Percentiles rank a stretch among this genome's conserved stretches.
Conservation (phyloP, 169 alveolate species). For the Plasmodium gonderi region DNA sequence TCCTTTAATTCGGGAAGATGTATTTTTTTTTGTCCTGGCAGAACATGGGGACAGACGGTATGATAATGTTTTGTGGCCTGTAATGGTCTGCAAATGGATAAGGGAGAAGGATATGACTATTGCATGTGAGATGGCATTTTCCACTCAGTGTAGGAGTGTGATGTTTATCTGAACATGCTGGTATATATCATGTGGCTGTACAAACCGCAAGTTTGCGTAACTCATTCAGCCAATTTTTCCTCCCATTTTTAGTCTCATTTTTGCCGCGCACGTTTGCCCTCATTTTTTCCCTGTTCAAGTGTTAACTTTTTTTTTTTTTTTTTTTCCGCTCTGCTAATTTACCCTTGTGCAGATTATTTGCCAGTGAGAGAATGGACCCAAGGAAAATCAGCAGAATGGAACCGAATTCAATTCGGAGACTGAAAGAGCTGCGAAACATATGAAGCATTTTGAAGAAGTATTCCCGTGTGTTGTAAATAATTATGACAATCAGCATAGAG, state of each 20-base stretch:
- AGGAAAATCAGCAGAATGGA: slow-evolving; percentile 25
- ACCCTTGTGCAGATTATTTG: slow-evolving; percentile 32
- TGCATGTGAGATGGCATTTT: not conserved
- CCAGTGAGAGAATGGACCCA: not conserved
- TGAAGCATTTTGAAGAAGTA: slow-evolving; percentile 40
- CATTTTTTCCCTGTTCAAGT: not conserved
- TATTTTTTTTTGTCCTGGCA: slow-evolving; percentile 40
- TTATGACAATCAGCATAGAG: slow-evolving; percentile 31
- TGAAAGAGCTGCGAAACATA: slow-evolving; percentile 17
- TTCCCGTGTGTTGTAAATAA: slow-evolving; percentile 28
- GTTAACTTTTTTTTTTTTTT: not conserved
- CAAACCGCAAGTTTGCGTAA: no score
- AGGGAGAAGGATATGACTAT: not conserved
- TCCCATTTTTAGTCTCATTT: not conserved
- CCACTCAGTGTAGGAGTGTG: no score
- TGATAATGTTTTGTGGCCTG: slow-evolving; percentile 24
- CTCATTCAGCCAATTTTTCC: no score
- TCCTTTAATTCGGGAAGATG: slow-evolving; percentile 1
- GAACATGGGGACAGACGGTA: slow-evolving; percentile 54
- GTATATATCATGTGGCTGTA: no score
- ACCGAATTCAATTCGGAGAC: slow-evolving; percentile 25
- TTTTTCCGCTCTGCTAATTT: not conserved
- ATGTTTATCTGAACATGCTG: no score
- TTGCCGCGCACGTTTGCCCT: not conserved
- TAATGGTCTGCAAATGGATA: slow-evolving; percentile 5